Evolutionary conservation across 2,329 filamentous ascomycete genomes (phyloP).

Genomic region (Macrophomina pseudophaseolina): DNA sequence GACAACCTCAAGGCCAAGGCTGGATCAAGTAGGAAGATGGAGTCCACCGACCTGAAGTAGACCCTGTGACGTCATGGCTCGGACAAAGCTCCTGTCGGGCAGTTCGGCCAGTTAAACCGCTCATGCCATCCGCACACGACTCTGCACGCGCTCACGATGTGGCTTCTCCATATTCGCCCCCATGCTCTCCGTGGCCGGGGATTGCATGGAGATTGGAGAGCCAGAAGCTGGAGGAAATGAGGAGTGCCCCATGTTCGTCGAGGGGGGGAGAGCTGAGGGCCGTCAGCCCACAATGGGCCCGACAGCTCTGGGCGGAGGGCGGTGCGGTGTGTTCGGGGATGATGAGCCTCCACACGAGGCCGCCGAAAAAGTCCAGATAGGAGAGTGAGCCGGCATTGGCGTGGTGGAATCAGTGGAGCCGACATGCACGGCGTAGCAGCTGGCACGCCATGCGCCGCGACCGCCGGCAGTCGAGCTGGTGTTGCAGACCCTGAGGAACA

Average conservation of each 20-base stretch:
- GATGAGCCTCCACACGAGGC: constrained; percentile 15
- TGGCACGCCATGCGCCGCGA: constrained; percentile 4
- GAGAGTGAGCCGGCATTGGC: constrained; percentile 8
- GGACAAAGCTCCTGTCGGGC: background rate
- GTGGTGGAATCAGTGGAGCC: constrained; percentile 12
- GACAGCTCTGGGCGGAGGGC: constrained; percentile 17
- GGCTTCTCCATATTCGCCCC: constrained; percentile 6
- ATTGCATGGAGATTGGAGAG: constrained; percentile 25
- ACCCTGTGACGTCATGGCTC: constrained; percentile 15
- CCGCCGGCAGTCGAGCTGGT: background rate
- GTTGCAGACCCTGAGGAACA: background rate
- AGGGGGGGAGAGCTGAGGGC: background rate
- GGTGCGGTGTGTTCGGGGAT: background rate
- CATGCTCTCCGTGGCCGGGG: constrained; percentile 13
- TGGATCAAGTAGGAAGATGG: too few species aligned
- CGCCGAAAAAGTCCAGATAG: constrained; percentile 8
- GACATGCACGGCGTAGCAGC: constrained; percentile 6
- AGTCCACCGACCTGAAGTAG: background rate
- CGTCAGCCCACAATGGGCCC: constrained; percentile 26
- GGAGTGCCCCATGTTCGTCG: constrained; percentile 25
- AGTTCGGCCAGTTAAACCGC: background rate
- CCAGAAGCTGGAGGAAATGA: constrained; percentile 26
- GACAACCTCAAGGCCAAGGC: too few species aligned
- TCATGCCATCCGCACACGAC: background rate
- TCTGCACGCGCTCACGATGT: background rate